A percentile compares a stretch with the other conserved stretches of the same genome.
These are phyloP conservation scores for Rhizomucor pusillus DNA, from an alignment of 371 early-diverging fungal species.

Conservation along the genomic window DNA sequence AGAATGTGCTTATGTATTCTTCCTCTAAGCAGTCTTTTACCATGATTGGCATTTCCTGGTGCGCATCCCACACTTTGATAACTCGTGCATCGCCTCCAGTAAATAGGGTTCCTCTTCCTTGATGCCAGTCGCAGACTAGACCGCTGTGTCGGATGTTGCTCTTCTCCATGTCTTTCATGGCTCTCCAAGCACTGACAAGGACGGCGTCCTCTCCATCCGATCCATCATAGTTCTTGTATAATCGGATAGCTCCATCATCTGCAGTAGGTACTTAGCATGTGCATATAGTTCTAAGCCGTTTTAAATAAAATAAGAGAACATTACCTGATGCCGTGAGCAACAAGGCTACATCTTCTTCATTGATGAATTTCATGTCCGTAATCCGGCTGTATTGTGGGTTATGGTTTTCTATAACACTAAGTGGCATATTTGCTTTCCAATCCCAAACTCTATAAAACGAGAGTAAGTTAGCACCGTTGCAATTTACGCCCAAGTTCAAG, in stretches of 20 bases:
- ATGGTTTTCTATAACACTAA: constrained; percentile 67
- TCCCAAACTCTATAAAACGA: constrained; percentile 64
- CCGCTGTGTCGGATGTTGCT: constrained; percentile 57
- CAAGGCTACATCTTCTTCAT: constrained; percentile 86
- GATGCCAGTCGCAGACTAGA: constrained; percentile 80
- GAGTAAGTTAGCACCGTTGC: not conserved
- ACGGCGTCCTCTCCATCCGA: constrained; percentile 55
- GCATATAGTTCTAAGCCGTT: not conserved
- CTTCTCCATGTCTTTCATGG: constrained; percentile 67
- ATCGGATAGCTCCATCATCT: constrained; percentile 79
- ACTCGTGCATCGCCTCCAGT: constrained; percentile 72
- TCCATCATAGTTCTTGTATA: constrained; percentile 75
- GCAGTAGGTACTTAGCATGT: not conserved
- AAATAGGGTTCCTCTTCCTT: constrained; percentile 63
- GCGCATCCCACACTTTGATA: constrained; percentile 85
- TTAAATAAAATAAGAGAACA: not conserved
- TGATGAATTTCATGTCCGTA: constrained; percentile 80
- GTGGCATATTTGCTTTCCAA: constrained; percentile 63
- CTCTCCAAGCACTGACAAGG: constrained; percentile 76
- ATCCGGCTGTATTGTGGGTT: constrained; percentile 70
- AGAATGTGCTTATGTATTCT: not conserved
- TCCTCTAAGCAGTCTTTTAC: constrained; percentile 33
- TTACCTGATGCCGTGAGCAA: constrained; percentile 78
- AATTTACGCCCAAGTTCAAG: not conserved
- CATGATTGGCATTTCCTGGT: constrained; percentile 69